Percentiles rank a stretch among this genome's conserved stretches.
Conservation (phyloP, 2,329 filamentous ascomycete genomes). For the Pseudophaeomoniella oleicola region DNA sequence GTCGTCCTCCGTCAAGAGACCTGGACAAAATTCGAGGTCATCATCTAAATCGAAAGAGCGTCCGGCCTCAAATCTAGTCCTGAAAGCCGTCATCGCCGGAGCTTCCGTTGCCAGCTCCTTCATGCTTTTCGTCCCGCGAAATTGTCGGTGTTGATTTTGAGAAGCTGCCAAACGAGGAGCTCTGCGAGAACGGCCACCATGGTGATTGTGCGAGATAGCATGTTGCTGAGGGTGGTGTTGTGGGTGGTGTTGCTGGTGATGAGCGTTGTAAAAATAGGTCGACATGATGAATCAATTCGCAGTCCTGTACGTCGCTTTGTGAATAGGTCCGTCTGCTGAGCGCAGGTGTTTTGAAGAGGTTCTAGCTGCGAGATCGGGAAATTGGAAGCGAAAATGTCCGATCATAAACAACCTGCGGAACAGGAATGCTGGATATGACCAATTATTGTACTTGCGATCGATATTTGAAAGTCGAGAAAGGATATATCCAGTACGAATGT, state of each 20-base stretch:
- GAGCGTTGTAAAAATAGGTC: constrained; percentile 28
- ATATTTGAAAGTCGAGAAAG: too few relatives aligned
- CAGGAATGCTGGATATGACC: too few relatives aligned
- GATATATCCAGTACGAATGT: too few relatives aligned
- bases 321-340: too few relatives aligned
- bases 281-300: constrained; percentile 24
- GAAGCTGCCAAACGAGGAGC: constrained; percentile 65
- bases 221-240: constrained; percentile 31
- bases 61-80: constrained; percentile 76
- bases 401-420: too few relatives aligned
- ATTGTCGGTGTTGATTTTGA: constrained; percentile 76
- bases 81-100: constrained; percentile 62
- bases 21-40: constrained; percentile 89
- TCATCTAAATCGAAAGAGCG: constrained; percentile 92
- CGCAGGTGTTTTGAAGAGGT: too few relatives aligned
- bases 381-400: too few relatives aligned
- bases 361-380: too few relatives aligned
- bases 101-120: constrained; percentile 69
- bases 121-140: constrained; percentile 69
- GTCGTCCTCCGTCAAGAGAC: constrained; percentile 83
- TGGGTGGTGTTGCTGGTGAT: constrained; percentile 35
- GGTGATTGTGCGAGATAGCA: constrained; percentile 25
- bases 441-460: too few relatives aligned
- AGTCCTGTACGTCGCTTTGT: too few relatives aligned
- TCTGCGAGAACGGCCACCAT: constrained; percentile 72